These are phyloP conservation scores for Penicillium coffeae DNA, from an alignment of 495 filamentous ascomycete species.

Conservation along the genomic window DNA sequence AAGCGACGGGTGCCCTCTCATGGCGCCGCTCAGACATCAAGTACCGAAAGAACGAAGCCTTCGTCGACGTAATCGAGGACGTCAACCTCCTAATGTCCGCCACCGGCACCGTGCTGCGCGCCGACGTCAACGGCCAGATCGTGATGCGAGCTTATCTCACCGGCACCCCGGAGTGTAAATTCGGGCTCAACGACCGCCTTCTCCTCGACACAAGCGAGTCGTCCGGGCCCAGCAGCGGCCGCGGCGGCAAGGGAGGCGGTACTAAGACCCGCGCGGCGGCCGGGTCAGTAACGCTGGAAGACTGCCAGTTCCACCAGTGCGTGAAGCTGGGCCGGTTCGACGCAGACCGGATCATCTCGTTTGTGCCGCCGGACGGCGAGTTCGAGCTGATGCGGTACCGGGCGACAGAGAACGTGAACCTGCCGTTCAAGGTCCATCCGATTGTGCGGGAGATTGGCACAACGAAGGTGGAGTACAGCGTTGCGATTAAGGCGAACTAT, in stretches of 20 bases:
- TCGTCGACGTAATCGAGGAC: slow-evolving; percentile 99
- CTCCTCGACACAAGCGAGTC: slow-evolving; percentile 72
- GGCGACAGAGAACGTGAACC: slow-evolving; percentile 98
- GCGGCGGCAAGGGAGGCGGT: slow-evolving; percentile 47
- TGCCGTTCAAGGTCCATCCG: slow-evolving; percentile 97
- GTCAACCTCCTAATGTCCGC: slow-evolving; percentile 99
- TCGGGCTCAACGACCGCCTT: slow-evolving; percentile 94
- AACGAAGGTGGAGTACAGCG: slow-evolving; percentile 97
- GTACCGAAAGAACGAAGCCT: slow-evolving; percentile 99
- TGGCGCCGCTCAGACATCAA: slow-evolving; percentile 97
- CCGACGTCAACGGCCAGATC: slow-evolving; percentile 96
- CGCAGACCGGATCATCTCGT: slow-evolving; percentile 94
- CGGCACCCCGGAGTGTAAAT: slow-evolving; percentile 98
- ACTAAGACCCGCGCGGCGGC: slow-evolving; percentile 94
- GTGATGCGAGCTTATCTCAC: slow-evolving; percentile 98
- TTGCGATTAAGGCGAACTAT: slow-evolving; percentile 96
- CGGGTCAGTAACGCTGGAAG: slow-evolving; percentile 92
- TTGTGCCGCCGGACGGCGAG: slow-evolving; percentile 95
- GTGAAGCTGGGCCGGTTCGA: slow-evolving; percentile 98
- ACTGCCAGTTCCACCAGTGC: slow-evolving; percentile 99
- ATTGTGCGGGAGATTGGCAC: slow-evolving; percentile 97
- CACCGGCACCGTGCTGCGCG: slow-evolving; percentile 88
- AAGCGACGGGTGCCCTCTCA: slow-evolving; percentile 94
- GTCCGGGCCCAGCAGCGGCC: slow-evolving; percentile 34
- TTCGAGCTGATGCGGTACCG: slow-evolving; percentile 99